Conservation (phyloP, 2,329 filamentous ascomycete species). For the Diaporthe sp. region DNA sequence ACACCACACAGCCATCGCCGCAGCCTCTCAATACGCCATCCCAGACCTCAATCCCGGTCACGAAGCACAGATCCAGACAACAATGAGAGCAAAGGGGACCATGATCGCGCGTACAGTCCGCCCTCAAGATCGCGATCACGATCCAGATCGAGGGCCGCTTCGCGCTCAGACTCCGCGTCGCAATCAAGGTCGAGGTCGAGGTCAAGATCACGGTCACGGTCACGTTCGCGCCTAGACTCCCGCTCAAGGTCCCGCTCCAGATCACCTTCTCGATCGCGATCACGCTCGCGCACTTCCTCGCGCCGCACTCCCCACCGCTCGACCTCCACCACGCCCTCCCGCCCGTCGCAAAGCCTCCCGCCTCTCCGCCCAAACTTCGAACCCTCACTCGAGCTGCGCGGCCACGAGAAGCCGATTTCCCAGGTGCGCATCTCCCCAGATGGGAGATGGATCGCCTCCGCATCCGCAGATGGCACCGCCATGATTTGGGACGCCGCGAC, state of each 20-base stretch:
- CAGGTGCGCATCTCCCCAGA: conserved; percentile 93
- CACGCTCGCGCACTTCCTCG: conserved; percentile 48
- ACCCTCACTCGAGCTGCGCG: conserved; percentile 78
- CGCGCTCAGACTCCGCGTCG: conserved; percentile 44
- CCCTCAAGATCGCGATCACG: conserved; percentile 43
- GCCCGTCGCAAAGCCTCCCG: conserved; percentile 62
- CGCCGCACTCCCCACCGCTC: conserved; percentile 40
- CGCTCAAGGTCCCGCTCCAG: conserved; percentile 46
- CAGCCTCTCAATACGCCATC: conserved; percentile 47
- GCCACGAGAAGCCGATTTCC: conserved; percentile 84
- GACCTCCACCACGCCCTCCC: conserved; percentile 40
- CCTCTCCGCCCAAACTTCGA: conserved; percentile 75
- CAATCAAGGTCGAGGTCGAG: conserved; percentile 45
- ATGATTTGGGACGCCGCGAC: conserved; percentile 90
- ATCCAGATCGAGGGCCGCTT: conserved; percentile 43
- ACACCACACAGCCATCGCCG: conserved; percentile 36
- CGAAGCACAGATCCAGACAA: conserved; percentile 42
- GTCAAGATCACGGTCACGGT: conserved; percentile 46
- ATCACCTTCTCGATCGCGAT: conserved; percentile 40
- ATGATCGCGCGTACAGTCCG: conserved; percentile 43
- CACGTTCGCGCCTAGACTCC: conserved; percentile 46
- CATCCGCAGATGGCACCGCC: conserved; percentile 89
- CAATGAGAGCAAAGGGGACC: conserved; percentile 7
- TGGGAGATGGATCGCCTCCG: conserved; percentile 89
- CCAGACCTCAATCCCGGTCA: conserved; percentile 44